Conservation (phyloP, 805 yeast genomes). For the Wickerhamomyces tratensis region DNA sequence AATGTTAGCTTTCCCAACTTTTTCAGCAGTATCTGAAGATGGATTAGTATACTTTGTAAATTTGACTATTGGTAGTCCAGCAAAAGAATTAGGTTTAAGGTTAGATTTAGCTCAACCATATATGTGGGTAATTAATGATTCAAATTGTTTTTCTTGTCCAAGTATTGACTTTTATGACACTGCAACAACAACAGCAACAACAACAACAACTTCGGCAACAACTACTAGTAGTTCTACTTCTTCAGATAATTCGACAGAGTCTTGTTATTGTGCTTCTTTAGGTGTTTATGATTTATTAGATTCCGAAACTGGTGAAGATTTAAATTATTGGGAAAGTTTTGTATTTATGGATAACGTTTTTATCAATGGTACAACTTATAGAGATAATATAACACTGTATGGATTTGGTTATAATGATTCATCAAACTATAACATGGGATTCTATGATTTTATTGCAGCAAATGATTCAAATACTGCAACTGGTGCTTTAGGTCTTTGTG, state of each 20-base stretch:
- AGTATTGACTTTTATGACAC: slow-evolving; percentile 5
- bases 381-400: slow-evolving; percentile 4
- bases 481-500: slow-evolving; percentile 41
- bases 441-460: slow-evolving; percentile 26
- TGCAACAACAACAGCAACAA: background rate
- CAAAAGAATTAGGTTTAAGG: slow-evolving; percentile 19
- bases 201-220: background rate
- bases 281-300: slow-evolving; percentile 8
- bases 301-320: slow-evolving; percentile 1
- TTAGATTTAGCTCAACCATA: slow-evolving; percentile 30
- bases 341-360: slow-evolving; percentile 7
- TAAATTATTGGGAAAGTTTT: background rate
- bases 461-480: slow-evolving; percentile 25
- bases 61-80: slow-evolving; percentile 21
- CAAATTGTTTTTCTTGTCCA: slow-evolving; percentile 1
- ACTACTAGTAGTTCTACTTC: background rate
- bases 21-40: slow-evolving; percentile 2
- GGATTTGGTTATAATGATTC: background rate
- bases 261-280: slow-evolving; percentile 3
- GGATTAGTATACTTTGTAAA: slow-evolving; percentile 20
- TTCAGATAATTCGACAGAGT: background rate
- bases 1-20: slow-evolving; percentile 3
- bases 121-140: slow-evolving; percentile 22
- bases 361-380: slow-evolving; percentile 11
- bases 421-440: background rate